phyloP scores from a whole-genome alignment of 768 basidiomycete genomes.

The Tricholoma terreum region DNA sequence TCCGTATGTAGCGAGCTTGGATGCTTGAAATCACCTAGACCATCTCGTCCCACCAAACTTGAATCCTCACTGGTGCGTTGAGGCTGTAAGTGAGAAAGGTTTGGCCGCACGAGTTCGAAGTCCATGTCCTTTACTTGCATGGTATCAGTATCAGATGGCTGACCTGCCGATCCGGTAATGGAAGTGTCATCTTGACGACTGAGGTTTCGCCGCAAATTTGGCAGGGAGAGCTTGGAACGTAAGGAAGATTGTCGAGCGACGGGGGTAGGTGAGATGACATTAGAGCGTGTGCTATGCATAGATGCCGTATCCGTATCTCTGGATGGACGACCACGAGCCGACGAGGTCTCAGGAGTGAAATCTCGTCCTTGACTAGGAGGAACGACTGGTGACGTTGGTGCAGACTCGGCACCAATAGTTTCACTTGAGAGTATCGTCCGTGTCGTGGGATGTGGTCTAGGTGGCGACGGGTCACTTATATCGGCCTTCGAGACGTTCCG shows the following conservation, averaged over 20 bases:
- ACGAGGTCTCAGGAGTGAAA: background rate
- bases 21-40: constrained; percentile 30
- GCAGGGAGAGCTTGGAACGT: constrained; percentile 65
- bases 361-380: background rate
- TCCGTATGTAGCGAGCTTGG: constrained; percentile 32
- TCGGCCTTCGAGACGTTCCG: constrained; percentile 26
- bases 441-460: constrained; percentile 5
- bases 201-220: constrained; percentile 53
- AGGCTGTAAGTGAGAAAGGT: constrained; percentile 38
- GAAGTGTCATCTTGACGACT: constrained; percentile 36
- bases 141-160: constrained; percentile 42
- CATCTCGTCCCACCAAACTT: constrained; percentile 31
- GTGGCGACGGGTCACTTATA: constrained; percentile 3
- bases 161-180: constrained; percentile 19
- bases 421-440: background rate
- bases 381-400: background rate
- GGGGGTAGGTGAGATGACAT: constrained; percentile 36
- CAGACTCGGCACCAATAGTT: background rate
- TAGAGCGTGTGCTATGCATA: constrained; percentile 32
- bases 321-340: constrained; percentile 14
- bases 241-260: constrained; percentile 42
- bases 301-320: constrained; percentile 25
- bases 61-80: constrained; percentile 58
- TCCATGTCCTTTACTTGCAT: constrained; percentile 80
- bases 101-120: constrained; percentile 73